Evolutionary conservation across 345 rosid genomes (phyloP).

Genomic region (Eucalyptus albens): DNA sequence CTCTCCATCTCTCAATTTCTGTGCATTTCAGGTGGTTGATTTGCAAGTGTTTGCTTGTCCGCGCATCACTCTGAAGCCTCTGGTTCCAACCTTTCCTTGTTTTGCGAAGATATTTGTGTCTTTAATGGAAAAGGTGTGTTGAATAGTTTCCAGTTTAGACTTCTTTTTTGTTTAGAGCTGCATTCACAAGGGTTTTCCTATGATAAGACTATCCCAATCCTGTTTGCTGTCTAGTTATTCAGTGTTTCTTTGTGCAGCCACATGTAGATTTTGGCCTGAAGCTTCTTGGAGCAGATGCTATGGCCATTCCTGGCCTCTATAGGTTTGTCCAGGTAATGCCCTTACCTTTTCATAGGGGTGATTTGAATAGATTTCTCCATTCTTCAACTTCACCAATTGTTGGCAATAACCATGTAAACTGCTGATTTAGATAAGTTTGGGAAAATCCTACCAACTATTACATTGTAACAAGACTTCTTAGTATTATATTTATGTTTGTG

Average conservation of each 20-base stretch:
- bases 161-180: not conserved
- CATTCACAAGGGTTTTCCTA: not conserved
- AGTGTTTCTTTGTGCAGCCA: conserved; percentile 33
- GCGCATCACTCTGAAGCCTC: conserved; percentile 86
- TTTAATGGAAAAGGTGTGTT: conserved; percentile 83
- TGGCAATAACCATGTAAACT: not conserved
- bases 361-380: not conserved
- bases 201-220: not conserved
- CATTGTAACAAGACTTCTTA: not conserved
- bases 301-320: conserved; percentile 93
- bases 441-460: not conserved
- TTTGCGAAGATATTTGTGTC: conserved; percentile 86
- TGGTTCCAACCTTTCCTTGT: conserved; percentile 87
- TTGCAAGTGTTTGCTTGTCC: conserved; percentile 88
- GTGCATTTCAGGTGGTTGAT: conserved; percentile 64
- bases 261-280: conserved; percentile 92
- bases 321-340: conserved; percentile 60
- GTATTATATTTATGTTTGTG: not conserved
- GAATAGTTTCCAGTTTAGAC: not conserved
- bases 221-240: not conserved
- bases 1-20: not conserved
- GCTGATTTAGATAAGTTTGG: not conserved
- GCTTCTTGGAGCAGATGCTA: conserved; percentile 81
- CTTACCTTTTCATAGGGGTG: not conserved
- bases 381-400: not conserved